These are phyloP conservation scores for Chaetothyriales sp. DNA, from an alignment of 2,329 filamentous ascomycete genomes.

Conservation along the genomic window DNA sequence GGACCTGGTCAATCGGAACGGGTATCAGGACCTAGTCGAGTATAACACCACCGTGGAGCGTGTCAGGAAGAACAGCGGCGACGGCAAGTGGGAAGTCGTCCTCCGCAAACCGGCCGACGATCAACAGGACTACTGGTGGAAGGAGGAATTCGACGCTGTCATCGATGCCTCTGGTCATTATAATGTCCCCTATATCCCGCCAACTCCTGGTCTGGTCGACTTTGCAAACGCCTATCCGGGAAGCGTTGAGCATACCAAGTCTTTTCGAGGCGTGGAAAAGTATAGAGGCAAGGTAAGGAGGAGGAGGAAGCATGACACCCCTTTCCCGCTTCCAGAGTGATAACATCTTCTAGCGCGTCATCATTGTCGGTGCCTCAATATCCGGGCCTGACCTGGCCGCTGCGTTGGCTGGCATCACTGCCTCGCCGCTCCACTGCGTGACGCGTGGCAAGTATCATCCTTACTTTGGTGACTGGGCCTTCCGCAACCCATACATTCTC, in stretches of 20 bases:
- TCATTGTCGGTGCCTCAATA: conserved; percentile 49
- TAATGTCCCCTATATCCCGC: conserved; percentile 40
- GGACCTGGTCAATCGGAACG: conserved; percentile 38
- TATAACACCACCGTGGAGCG: conserved; percentile 45
- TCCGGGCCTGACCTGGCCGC: conserved; percentile 48
- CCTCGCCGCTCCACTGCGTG: conserved; percentile 38
- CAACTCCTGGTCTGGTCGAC: conserved; percentile 29
- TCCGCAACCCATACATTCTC: conserved; percentile 45
- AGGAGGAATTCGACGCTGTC: conserved; percentile 45
- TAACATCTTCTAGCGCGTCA: conserved; percentile 31
- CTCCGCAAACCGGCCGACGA: conserved; percentile 13
- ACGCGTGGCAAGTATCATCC: conserved; percentile 37
- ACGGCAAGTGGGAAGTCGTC: neutral
- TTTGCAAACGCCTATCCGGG: conserved; percentile 27
- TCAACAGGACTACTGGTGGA: conserved; percentile 43
- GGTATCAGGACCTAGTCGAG: conserved; percentile 31
- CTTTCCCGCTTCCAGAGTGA: neutral
- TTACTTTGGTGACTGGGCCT: conserved; percentile 46
- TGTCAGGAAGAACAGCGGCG: conserved; percentile 38
- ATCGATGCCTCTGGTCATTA: conserved; percentile 47
- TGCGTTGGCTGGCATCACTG: conserved; percentile 33
- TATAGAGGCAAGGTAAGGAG: conserved; percentile 22
- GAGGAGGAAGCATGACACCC: conserved; percentile 16
- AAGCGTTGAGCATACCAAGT: conserved; percentile 32
- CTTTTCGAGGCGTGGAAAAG: conserved; percentile 26